Conservation (phyloP, 805 yeast genomes). For the Kuraishia capsulata region DNA sequence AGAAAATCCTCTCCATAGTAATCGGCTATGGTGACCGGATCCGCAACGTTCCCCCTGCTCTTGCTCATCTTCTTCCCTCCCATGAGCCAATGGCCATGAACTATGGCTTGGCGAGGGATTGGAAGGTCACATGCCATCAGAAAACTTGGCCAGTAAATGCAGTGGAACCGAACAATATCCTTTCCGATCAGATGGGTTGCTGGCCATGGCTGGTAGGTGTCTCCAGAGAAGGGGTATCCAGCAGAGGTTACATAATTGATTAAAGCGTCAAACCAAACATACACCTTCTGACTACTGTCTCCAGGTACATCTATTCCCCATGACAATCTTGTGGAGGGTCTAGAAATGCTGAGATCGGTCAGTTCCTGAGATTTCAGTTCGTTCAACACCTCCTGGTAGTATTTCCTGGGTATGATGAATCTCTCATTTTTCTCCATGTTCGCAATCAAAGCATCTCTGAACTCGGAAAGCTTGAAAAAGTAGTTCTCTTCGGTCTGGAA, state of each 20-base stretch:
- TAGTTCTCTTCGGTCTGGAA: slow-evolving; percentile 79
- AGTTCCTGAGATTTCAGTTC: slow-evolving; percentile 44
- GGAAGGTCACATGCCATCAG: slow-evolving; percentile 72
- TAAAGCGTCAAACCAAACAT: slow-evolving; percentile 97
- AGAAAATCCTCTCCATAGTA: slow-evolving; percentile 66
- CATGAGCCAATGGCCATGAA: slow-evolving; percentile 92
- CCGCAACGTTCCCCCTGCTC: slow-evolving; percentile 87
- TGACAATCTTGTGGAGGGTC: slow-evolving; percentile 65
- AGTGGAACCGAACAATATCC: slow-evolving; percentile 83
- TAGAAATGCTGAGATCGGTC: slow-evolving; percentile 73
- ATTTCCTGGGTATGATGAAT: slow-evolving; percentile 60
- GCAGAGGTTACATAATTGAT: slow-evolving; percentile 72
- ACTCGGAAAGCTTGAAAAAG: slow-evolving; percentile 65
- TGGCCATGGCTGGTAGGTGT: slow-evolving; percentile 35
- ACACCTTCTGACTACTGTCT: slow-evolving; percentile 69
- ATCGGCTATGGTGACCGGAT: slow-evolving; percentile 61
- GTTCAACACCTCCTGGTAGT: slow-evolving; percentile 41
- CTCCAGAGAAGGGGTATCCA: slow-evolving; percentile 42
- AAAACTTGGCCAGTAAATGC: slow-evolving; percentile 91
- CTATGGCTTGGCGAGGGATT: slow-evolving; percentile 66
- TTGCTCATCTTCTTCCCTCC: slow-evolving; percentile 92
- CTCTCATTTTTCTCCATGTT: slow-evolving; percentile 37
- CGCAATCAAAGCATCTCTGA: slow-evolving; percentile 44
- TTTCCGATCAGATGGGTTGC: slow-evolving; percentile 85
- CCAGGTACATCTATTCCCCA: slow-evolving; percentile 93